Percentiles rank a stretch among this genome's conserved stretches.
Evolutionary conservation across 352 stramenopile genomes (phyloP).

Genomic region (Globisporangium iwayamae): DNA sequence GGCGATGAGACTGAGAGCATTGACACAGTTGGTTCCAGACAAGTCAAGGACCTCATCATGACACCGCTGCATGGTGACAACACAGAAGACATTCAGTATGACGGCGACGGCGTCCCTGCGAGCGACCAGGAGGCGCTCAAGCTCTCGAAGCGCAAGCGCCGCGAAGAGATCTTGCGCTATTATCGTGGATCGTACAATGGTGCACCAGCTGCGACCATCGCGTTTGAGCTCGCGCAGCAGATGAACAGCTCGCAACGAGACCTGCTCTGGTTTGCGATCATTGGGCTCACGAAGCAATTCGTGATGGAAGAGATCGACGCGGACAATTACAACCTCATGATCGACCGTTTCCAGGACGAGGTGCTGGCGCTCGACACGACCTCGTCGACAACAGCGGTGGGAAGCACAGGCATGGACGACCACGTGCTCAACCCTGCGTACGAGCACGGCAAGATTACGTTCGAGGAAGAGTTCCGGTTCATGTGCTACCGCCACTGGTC

Average conservation of each 20-base stretch:
- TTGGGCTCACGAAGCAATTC: slow-evolving; percentile 96
- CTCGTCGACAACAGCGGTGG: slow-evolving; percentile 23
- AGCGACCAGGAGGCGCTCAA: slow-evolving; percentile 24
- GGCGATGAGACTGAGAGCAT: slow-evolving; percentile 24
- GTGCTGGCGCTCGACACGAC: slow-evolving; percentile 71
- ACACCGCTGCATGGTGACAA: neutral
- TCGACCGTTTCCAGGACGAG: slow-evolving; percentile 89
- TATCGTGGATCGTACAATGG: slow-evolving; percentile 92
- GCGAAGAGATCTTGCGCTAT: slow-evolving; percentile 88
- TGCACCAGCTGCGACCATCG: slow-evolving; percentile 66
- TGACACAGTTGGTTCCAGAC: slow-evolving; percentile 14
- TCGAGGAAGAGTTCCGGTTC: slow-evolving; percentile 94
- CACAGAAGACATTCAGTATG: neutral
- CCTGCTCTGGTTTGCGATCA: slow-evolving; percentile 96
- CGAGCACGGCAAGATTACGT: slow-evolving; percentile 80
- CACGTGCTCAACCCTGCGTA: slow-evolving; percentile 47
- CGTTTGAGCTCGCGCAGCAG: slow-evolving; percentile 80
- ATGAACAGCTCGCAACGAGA: slow-evolving; percentile 86
- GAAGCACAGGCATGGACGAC: slow-evolving; percentile 14
- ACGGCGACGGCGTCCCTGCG: neutral
- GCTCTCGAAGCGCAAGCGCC: slow-evolving; percentile 50
- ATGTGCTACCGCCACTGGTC: slow-evolving; percentile 96
- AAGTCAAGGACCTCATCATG: neutral
- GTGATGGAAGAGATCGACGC: slow-evolving; percentile 91
- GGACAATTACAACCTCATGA: slow-evolving; percentile 90